These are phyloP conservation scores for Mucor velutinosus DNA, from an alignment of 371 early-diverging fungal species.

Conservation along the genomic window DNA sequence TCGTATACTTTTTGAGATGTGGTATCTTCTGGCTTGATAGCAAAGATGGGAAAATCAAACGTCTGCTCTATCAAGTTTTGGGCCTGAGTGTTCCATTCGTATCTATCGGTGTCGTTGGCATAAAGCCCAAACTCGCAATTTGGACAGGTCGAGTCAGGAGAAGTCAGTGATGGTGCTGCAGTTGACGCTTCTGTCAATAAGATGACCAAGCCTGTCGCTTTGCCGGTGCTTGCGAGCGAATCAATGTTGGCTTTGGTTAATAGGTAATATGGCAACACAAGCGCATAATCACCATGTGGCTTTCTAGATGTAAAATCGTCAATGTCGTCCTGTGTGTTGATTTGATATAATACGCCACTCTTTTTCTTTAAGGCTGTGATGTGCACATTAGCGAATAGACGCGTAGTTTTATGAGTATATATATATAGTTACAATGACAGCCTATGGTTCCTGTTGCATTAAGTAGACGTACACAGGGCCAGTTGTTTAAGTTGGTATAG, in stretches of 20 bases:
- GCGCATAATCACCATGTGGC: slow-evolving; percentile 48
- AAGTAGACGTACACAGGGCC: slow-evolving; percentile 65
- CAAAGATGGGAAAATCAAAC: slow-evolving; percentile 73
- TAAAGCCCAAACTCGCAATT: slow-evolving; percentile 76
- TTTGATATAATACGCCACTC: slow-evolving; percentile 64
- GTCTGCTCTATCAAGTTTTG: slow-evolving; percentile 53
- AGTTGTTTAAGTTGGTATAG: slow-evolving; percentile 55
- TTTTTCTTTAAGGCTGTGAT: slow-evolving; percentile 26
- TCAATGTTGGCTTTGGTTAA: slow-evolving; percentile 45
- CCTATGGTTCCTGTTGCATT: slow-evolving; percentile 62
- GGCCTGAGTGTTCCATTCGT: slow-evolving; percentile 78
- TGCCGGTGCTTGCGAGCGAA: slow-evolving; percentile 14
- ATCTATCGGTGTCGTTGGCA: slow-evolving; percentile 48
- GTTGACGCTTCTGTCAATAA: slow-evolving; percentile 12
- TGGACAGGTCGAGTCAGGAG: slow-evolving; percentile 71
- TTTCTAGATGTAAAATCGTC: slow-evolving; percentile 38
- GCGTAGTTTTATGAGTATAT: background rate
- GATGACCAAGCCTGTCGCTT: slow-evolving; percentile 34
- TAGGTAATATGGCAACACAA: slow-evolving; percentile 65
- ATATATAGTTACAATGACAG: slow-evolving; percentile 51
- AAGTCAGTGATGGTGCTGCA: slow-evolving; percentile 16
- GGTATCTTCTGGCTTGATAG: slow-evolving; percentile 51
- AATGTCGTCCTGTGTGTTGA: slow-evolving; percentile 54
- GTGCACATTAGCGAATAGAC: background rate
- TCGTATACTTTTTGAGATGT: slow-evolving; percentile 43